Conservation (phyloP, 192 early-diverging fungal genomes). For the Coemansia aciculifera region DNA sequence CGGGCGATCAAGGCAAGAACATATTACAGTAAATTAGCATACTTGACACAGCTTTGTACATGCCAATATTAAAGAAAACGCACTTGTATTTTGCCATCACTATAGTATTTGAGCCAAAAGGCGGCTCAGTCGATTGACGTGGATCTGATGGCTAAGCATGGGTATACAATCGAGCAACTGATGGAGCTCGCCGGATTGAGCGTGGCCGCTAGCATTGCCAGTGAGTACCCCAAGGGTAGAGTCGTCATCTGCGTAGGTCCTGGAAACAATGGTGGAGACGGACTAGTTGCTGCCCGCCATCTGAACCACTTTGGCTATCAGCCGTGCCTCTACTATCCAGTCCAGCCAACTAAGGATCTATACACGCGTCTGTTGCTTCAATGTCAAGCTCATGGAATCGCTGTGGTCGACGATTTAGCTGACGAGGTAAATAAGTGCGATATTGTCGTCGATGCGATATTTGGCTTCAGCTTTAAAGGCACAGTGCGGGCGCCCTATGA, state of each 20-base stretch:
- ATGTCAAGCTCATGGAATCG: slow-evolving; percentile 65
- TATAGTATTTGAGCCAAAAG: slow-evolving; percentile 47
- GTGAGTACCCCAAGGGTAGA: slow-evolving; percentile 62
- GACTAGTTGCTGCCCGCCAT: slow-evolving; percentile 91
- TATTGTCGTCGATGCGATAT: slow-evolving; percentile 84
- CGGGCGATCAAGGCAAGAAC: slow-evolving; percentile 10
- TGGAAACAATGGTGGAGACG: slow-evolving; percentile 98
- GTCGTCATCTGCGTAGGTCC: slow-evolving; percentile 76
- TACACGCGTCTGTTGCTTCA: slow-evolving; percentile 74
- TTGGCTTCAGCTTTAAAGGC: slow-evolving; percentile 90
- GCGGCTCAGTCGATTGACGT: slow-evolving; percentile 65
- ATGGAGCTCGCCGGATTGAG: slow-evolving; percentile 85
- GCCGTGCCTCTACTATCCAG: slow-evolving; percentile 80
- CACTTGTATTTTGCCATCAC: background rate
- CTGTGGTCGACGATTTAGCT: slow-evolving; percentile 54
- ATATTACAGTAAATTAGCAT: background rate
- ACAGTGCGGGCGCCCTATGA: slow-evolving; percentile 74
- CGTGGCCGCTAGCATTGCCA: slow-evolving; percentile 81
- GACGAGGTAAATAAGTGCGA: slow-evolving; percentile 54
- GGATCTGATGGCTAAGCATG: slow-evolving; percentile 84
- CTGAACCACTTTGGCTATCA: slow-evolving; percentile 86
- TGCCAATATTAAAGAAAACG: background rate
- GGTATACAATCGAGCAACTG: slow-evolving; percentile 88
- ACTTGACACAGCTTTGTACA: background rate
- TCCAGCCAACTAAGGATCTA: slow-evolving; percentile 70